Percentiles rank a stretch among this genome's conserved stretches.
Evolutionary conservation across 768 basidiomycete genomes (phyloP).

Genomic region (Tremella yokohamensis): DNA sequence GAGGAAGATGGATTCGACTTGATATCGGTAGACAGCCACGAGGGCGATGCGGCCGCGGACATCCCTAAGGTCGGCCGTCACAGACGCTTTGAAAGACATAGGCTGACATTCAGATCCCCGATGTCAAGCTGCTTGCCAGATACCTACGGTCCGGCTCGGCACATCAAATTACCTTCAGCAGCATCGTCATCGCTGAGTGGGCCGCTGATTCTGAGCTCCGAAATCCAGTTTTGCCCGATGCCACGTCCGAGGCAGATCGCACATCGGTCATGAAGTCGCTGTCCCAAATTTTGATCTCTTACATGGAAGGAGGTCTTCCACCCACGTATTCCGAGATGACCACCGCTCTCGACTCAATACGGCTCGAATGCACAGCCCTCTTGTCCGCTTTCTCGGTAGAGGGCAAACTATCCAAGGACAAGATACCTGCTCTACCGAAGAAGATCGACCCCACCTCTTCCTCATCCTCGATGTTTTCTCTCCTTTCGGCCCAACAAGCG

Average conservation of each 20-base stretch:
- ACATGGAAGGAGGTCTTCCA: slow-evolving; percentile 67
- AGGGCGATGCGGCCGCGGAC: background rate
- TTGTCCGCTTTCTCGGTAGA: slow-evolving; percentile 80
- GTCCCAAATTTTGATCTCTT: slow-evolving; percentile 63
- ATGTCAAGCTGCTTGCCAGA: slow-evolving; percentile 70
- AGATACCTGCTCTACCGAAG: slow-evolving; percentile 72
- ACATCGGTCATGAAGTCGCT: slow-evolving; percentile 63
- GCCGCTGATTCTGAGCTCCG: slow-evolving; percentile 56
- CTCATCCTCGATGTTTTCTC: slow-evolving; percentile 67
- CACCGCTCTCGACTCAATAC: slow-evolving; percentile 71
- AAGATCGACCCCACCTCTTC: slow-evolving; percentile 73
- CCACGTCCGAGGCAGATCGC: slow-evolving; percentile 43
- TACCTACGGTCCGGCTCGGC: slow-evolving; percentile 85
- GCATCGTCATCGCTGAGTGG: slow-evolving; percentile 89
- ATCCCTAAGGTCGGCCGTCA: background rate
- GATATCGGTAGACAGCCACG: slow-evolving; percentile 52
- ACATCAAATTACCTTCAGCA: slow-evolving; percentile 82
- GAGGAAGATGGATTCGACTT: slow-evolving; percentile 42
- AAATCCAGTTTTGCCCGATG: slow-evolving; percentile 23
- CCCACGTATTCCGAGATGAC: slow-evolving; percentile 92
- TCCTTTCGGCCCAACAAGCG: slow-evolving; percentile 69
- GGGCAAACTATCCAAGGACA: slow-evolving; percentile 74
- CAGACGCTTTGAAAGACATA: background rate
- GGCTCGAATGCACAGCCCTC: slow-evolving; percentile 71
- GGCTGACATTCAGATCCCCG: slow-evolving; percentile 55